These are phyloP conservation scores for Arabidopsis arenosa DNA, from an alignment of 345 rosid species.

Conservation along the genomic window DNA sequence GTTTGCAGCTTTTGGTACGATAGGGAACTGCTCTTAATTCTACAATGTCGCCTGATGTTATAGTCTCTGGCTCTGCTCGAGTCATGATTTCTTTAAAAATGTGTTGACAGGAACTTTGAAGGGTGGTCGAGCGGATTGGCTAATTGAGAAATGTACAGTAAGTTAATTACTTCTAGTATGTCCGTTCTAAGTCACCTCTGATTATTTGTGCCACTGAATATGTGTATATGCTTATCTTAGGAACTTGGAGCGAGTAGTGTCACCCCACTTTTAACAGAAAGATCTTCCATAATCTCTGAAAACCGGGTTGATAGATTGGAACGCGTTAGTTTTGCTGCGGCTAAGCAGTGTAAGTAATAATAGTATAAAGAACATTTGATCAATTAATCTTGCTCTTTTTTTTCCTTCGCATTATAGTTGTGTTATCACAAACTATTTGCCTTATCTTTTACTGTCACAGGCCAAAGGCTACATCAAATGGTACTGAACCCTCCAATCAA, in stretches of 20 bases:
- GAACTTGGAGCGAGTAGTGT: slow-evolving; percentile 89
- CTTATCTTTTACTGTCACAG: slow-evolving; percentile 39
- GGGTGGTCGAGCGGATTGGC: slow-evolving; percentile 98
- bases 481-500: slow-evolving; percentile 68
- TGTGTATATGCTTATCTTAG: slow-evolving; percentile 41
- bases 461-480: slow-evolving; percentile 91
- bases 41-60: not conserved
- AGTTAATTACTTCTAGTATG: slow-evolving; percentile 35
- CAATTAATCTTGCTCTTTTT: not conserved
- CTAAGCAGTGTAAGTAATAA: slow-evolving; percentile 72
- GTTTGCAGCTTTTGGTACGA: slow-evolving; percentile 88
- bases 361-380: not conserved
- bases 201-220: slow-evolving; percentile 1
- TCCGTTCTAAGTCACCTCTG: not conserved
- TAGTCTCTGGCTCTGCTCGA: not conserved
- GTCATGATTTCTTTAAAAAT: not conserved
- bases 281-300: slow-evolving; percentile 73
- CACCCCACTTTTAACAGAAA: slow-evolving; percentile 82
- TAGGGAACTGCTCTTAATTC: not conserved
- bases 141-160: slow-evolving; percentile 93
- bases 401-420: not conserved
- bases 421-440: slow-evolving; percentile 18
- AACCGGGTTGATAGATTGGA: slow-evolving; percentile 73
- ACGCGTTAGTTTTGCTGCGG: slow-evolving; percentile 82
- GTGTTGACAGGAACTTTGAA: slow-evolving; percentile 70